A percentile compares a stretch with the other conserved stretches of the same genome.
phyloP scores from a whole-genome alignment of 768 basidiomycete species.

The Phanerodontia chrysosporium region DNA sequence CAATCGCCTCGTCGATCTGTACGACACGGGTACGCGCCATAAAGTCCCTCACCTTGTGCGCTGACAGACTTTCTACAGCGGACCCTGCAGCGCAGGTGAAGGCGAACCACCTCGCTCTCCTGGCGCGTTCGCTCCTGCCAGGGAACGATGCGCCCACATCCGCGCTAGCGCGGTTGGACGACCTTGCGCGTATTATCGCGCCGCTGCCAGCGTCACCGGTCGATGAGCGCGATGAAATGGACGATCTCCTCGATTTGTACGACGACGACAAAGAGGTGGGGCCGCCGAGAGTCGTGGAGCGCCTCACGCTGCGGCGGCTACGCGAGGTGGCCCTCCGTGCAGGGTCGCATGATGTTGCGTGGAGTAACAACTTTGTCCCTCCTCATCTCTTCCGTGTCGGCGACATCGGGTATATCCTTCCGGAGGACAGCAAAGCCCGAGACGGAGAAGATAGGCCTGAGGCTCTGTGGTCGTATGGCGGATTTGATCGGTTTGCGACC shows the following conservation, averaged over 20 bases:
- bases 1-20: conserved; percentile 23
- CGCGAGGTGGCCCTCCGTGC: conserved; percentile 35
- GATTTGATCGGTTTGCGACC: conserved; percentile 35
- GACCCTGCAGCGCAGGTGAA: conserved; percentile 14
- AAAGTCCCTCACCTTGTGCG: no score
- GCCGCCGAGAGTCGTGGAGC: conserved; percentile 6
- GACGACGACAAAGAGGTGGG: background rate
- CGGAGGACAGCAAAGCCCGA: conserved; percentile 9
- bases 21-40: conserved; percentile 13
- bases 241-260: background rate
- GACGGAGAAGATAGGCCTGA: background rate
- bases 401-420: conserved; percentile 41
- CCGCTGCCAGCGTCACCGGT: conserved; percentile 26
- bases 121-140: conserved; percentile 38
- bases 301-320: conserved; percentile 31
- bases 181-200: background rate
- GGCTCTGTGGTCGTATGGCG: conserved; percentile 8
- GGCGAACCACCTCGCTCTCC: conserved; percentile 37
- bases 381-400: conserved; percentile 38
- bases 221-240: conserved; percentile 23
- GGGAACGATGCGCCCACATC: conserved; percentile 24
- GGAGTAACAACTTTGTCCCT: conserved; percentile 26
- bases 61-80: background rate
- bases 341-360: conserved; percentile 18
- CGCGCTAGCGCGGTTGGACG: background rate